Conservation (phyloP, 2,329 filamentous ascomycete genomes). For the Alternaria sp. region DNA sequence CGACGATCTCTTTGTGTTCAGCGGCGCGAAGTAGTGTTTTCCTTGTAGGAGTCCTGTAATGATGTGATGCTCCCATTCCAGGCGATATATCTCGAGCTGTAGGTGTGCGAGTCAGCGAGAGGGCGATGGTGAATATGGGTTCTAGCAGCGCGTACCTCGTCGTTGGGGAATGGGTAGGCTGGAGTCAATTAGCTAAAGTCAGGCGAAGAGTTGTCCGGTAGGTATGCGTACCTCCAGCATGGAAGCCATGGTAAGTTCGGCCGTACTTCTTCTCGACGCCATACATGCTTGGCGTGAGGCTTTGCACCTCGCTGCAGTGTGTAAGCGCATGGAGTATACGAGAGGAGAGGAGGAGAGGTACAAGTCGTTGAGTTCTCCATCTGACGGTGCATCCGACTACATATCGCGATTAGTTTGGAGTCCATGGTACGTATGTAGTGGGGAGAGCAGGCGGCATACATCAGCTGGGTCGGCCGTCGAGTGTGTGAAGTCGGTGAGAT, state of each 20-base stretch:
- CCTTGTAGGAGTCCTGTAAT: slow-evolving; percentile 46
- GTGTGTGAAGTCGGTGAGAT: slow-evolving; percentile 25
- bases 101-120: slow-evolving; percentile 17
- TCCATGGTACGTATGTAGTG: slow-evolving; percentile 8
- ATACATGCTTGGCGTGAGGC: slow-evolving; percentile 49
- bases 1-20: slow-evolving; percentile 36
- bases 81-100: slow-evolving; percentile 47
- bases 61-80: slow-evolving; percentile 49
- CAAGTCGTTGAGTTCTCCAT: slow-evolving; percentile 41
- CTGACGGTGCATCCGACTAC: slow-evolving; percentile 43
- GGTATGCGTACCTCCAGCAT: slow-evolving; percentile 46
- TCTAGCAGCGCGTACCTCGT: slow-evolving; percentile 34
- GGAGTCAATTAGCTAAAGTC: slow-evolving; percentile 28
- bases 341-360: slow-evolving; percentile 13
- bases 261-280: slow-evolving; percentile 50
- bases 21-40: slow-evolving; percentile 47
- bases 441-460: slow-evolving; percentile 19
- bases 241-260: slow-evolving; percentile 50
- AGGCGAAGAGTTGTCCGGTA: neutral
- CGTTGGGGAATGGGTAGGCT: slow-evolving; percentile 51
- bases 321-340: slow-evolving; percentile 22
- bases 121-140: slow-evolving; percentile 1
- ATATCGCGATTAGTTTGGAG: slow-evolving; percentile 22
- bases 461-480: slow-evolving; percentile 23
- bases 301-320: slow-evolving; percentile 43